Evolutionary conservation across 306 rosid species (phyloP).

Genomic region (Quercus berberidifolia): DNA sequence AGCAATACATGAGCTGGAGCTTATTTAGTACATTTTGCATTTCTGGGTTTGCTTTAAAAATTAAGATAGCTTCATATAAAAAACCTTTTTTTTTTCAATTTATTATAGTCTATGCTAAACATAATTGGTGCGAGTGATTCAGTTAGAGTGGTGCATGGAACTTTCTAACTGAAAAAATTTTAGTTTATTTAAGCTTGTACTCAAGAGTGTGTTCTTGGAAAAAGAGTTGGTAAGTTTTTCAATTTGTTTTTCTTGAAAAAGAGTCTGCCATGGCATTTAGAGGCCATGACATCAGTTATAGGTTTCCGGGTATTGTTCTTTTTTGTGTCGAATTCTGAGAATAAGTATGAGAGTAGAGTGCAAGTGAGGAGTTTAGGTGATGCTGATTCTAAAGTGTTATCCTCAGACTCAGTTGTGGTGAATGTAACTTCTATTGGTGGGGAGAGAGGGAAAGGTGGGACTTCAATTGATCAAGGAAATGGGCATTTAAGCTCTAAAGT

Average conservation of each 20-base stretch:
- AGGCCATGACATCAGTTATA: slow-evolving; percentile 44
- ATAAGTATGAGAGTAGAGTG: slow-evolving; percentile 18
- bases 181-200: not conserved
- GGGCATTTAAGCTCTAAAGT: slow-evolving; percentile 19
- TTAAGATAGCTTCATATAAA: too few relatives aligned
- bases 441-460: slow-evolving; percentile 32
- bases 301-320: slow-evolving; percentile 35
- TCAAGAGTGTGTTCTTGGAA: not conserved
- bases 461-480: slow-evolving; percentile 28
- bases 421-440: slow-evolving; percentile 35
- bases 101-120: too few relatives aligned
- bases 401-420: slow-evolving; percentile 37
- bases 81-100: too few relatives aligned
- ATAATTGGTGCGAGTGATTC: not conserved
- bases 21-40: not conserved
- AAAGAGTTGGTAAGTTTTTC: not conserved
- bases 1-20: not conserved
- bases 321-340: slow-evolving; percentile 2
- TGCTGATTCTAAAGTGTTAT: slow-evolving; percentile 28
- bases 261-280: slow-evolving; percentile 4
- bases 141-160: not conserved
- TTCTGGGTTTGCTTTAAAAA: not conserved
- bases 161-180: not conserved
- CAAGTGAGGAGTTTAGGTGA: slow-evolving; percentile 32
- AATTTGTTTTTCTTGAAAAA: not conserved